Evolutionary conservation across 2,329 filamentous ascomycete genomes (phyloP).

Genomic region (Aureobasidium sp.): DNA sequence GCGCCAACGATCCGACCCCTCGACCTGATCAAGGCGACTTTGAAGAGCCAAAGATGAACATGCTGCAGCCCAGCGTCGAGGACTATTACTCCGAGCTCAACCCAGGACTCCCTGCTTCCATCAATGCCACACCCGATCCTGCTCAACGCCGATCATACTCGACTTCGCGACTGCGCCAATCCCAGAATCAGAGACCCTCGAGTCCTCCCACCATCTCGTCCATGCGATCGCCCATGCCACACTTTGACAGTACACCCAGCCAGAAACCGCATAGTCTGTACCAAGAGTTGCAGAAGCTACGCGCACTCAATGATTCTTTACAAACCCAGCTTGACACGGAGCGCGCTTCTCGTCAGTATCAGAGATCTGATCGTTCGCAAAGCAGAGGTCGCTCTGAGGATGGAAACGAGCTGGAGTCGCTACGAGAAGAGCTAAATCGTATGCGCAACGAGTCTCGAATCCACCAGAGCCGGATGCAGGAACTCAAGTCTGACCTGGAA

Average conservation of each 20-base stretch:
- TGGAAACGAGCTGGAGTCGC: slow-evolving; percentile 19
- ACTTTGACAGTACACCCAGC: slow-evolving; percentile 4
- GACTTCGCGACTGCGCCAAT: slow-evolving; percentile 1
- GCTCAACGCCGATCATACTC: slow-evolving; percentile 14
- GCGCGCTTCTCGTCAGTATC: neutral
- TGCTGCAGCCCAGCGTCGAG: slow-evolving; percentile 28
- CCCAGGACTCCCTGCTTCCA: slow-evolving; percentile 19
- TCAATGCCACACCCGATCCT: slow-evolving; percentile 1
- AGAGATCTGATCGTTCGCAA: slow-evolving; percentile 11
- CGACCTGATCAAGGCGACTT: slow-evolving; percentile 19
- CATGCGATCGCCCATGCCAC: slow-evolving; percentile 19
- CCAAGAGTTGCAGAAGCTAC: slow-evolving; percentile 17
- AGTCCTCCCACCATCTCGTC: slow-evolving; percentile 25
- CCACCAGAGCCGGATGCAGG: slow-evolving; percentile 10
- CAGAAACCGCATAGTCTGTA: slow-evolving; percentile 10
- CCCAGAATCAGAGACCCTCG: slow-evolving; percentile 18
- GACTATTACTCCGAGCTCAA: slow-evolving; percentile 28
- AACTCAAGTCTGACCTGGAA: slow-evolving; percentile 12
- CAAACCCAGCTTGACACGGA: slow-evolving; percentile 13
- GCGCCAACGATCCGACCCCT: slow-evolving; percentile 10
- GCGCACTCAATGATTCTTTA: slow-evolving; percentile 18
- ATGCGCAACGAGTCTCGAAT: neutral
- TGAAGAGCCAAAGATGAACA: slow-evolving; percentile 20
- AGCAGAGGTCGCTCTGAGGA: slow-evolving; percentile 12
- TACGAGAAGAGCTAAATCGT: slow-evolving; percentile 18